These are phyloP conservation scores for Monosporascus sp. DNA, from an alignment of 2,329 filamentous ascomycete species.

Conservation along the genomic window DNA sequence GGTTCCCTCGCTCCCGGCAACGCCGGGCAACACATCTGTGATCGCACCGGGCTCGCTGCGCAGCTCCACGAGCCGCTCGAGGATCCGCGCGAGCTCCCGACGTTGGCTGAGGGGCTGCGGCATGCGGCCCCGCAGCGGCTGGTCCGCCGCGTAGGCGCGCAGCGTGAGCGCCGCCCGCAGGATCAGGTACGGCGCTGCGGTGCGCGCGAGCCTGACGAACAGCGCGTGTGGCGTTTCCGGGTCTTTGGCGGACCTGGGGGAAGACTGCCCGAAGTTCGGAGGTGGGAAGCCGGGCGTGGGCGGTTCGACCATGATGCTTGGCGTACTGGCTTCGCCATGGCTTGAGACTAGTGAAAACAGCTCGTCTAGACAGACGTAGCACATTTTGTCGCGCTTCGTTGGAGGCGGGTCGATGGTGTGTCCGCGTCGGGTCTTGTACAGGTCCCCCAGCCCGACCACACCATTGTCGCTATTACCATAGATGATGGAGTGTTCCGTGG, in stretches of 20 bases:
- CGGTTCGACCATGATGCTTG: slow-evolving; percentile 34
- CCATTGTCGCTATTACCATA: slow-evolving; percentile 41
- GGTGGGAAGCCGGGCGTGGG: slow-evolving; percentile 38
- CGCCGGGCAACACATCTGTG: slow-evolving; percentile 46
- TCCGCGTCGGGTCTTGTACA: slow-evolving; percentile 64
- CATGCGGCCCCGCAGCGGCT: slow-evolving; percentile 82
- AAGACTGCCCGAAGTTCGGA: slow-evolving; percentile 11
- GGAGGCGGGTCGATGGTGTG: slow-evolving; percentile 64
- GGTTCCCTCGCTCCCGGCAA: slow-evolving; percentile 36
- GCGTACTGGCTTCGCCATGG: slow-evolving; percentile 33
- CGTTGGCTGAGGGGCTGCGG: slow-evolving; percentile 80
- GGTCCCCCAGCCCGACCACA: slow-evolving; percentile 47
- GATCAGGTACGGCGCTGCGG: slow-evolving; percentile 75
- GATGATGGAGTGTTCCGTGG: slow-evolving; percentile 50
- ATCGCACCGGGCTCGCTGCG: slow-evolving; percentile 66
- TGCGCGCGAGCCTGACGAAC: slow-evolving; percentile 61
- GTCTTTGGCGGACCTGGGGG: slow-evolving; percentile 9
- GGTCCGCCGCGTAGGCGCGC: slow-evolving; percentile 84
- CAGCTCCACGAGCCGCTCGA: slow-evolving; percentile 61
- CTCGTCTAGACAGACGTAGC: slow-evolving; percentile 75
- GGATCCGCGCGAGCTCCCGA: slow-evolving; percentile 68
- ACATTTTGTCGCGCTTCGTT: slow-evolving; percentile 63
- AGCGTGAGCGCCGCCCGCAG: slow-evolving; percentile 74
- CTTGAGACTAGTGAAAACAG: slow-evolving; percentile 63
- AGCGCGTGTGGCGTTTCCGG: slow-evolving; percentile 27